These are phyloP conservation scores for Aspergillus haitiensis DNA, from an alignment of 495 filamentous ascomycete genomes.

Conservation along the genomic window DNA sequence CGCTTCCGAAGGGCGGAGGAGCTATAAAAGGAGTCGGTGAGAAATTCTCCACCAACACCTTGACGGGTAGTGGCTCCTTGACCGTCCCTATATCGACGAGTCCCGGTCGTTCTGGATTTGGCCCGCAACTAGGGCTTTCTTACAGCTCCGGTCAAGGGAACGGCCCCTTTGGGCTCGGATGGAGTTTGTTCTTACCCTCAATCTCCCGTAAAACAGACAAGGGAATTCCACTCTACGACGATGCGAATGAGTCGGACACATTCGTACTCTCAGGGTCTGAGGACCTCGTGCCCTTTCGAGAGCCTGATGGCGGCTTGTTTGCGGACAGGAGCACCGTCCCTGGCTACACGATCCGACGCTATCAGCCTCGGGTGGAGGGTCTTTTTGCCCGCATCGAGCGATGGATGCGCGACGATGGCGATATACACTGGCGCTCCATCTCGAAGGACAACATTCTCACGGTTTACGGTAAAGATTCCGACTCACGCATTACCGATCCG, in stretches of 20 bases:
- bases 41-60: constrained; percentile 1
- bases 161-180: constrained; percentile 7
- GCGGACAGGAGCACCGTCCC: too few species aligned
- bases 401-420: not conserved
- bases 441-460: not conserved
- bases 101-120: constrained; percentile 1
- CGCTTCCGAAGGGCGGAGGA: not conserved
- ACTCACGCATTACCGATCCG: constrained; percentile 3
- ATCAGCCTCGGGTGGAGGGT: constrained; percentile 6
- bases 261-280: constrained; percentile 1
- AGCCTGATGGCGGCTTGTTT: too few species aligned
- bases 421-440: constrained; percentile 6
- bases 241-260: not conserved
- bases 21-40: constrained; percentile 1
- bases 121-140: not conserved
- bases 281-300: not conserved
- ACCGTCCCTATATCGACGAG: not conserved
- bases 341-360: constrained; percentile 2
- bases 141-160: constrained; percentile 4
- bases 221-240: not conserved
- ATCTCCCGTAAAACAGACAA: not conserved
- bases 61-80: not conserved
- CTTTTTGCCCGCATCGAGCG: constrained; percentile 4
- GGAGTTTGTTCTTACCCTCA: not conserved
- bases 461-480: not conserved